Percentiles rank a stretch among this genome's conserved stretches.
Evolutionary conservation across 2,329 filamentous ascomycete genomes (phyloP).

Genomic region (Sarocladium kiliense): DNA sequence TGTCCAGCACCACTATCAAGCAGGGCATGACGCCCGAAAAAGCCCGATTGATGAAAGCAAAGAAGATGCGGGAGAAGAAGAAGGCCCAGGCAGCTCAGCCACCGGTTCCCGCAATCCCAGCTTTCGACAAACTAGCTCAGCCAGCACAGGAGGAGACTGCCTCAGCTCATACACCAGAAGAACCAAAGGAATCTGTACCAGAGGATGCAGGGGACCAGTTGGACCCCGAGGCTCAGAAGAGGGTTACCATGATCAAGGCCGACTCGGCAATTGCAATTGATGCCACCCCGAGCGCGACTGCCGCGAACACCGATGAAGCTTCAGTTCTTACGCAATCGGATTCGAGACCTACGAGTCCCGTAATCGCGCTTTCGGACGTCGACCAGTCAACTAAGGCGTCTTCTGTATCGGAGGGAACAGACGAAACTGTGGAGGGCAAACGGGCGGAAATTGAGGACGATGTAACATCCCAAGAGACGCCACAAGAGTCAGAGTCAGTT

Average conservation of each 20-base stretch:
- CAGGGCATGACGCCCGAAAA: conserved; percentile 78
- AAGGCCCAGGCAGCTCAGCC: conserved; percentile 27
- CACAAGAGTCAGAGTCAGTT: background rate
- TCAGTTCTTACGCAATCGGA: conserved; percentile 46
- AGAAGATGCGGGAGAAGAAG: conserved; percentile 84
- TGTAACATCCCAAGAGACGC: background rate
- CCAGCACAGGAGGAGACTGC: background rate
- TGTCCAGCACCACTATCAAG: conserved; percentile 37
- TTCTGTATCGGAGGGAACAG: conserved; percentile 58
- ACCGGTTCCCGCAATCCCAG: conserved; percentile 1
- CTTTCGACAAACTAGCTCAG: background rate
- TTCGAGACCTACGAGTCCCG: conserved; percentile 53
- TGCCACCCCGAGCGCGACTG: conserved; percentile 24
- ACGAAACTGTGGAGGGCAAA: conserved; percentile 48
- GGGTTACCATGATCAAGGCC: conserved; percentile 36
- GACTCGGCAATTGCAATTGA: conserved; percentile 54
- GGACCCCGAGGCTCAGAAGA: conserved; percentile 21
- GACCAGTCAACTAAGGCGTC: conserved; percentile 59
- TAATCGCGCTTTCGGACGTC: conserved; percentile 47
- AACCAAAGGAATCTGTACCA: background rate
- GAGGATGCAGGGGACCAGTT: background rate
- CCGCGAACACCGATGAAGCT: conserved; percentile 38
- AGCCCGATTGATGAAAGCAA: conserved; percentile 85
- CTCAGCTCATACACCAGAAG: background rate
- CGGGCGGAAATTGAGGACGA: conserved; percentile 9